These are phyloP conservation scores for Exophiala sideris DNA, from an alignment of 2,329 filamentous ascomycete genomes.

Conservation along the genomic window DNA sequence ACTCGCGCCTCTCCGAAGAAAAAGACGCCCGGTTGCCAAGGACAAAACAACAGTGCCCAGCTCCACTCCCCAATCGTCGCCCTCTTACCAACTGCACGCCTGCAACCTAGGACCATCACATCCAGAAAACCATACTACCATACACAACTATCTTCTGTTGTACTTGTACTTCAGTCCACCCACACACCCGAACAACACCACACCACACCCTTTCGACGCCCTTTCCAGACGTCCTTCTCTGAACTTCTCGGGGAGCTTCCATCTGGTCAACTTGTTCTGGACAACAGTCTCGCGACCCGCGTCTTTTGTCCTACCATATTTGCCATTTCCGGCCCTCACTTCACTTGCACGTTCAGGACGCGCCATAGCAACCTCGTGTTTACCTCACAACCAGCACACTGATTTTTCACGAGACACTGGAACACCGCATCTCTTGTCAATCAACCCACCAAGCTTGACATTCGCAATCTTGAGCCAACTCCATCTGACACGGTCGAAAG, in stretches of 20 bases:
- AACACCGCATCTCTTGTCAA: background rate
- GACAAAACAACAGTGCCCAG: constrained; percentile 22
- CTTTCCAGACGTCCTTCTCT: too few relatives aligned
- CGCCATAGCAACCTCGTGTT: constrained; percentile 2
- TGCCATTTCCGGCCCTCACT: constrained; percentile 1
- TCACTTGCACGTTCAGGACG: background rate
- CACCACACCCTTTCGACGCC: background rate
- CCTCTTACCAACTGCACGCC: background rate
- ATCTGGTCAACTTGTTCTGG: background rate
- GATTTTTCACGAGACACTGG: background rate
- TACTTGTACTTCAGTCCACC: background rate
- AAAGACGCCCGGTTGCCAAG: constrained; percentile 19
- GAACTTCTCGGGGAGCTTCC: background rate
- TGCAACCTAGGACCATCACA: background rate
- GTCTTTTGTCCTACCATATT: background rate
- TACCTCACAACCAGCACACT: background rate
- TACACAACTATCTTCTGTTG: background rate
- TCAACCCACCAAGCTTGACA: constrained; percentile 1
- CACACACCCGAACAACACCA: background rate
- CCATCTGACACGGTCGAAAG: constrained; percentile 19
- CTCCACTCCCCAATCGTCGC: constrained; percentile 9
- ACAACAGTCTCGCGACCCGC: background rate
- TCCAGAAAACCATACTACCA: too few relatives aligned
- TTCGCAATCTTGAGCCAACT: constrained; percentile 3
- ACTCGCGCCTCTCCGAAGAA: background rate